Evolutionary conservation across 1,139 yeast genomes (phyloP).

Genomic region (Zygotorulaspora mrakii): DNA sequence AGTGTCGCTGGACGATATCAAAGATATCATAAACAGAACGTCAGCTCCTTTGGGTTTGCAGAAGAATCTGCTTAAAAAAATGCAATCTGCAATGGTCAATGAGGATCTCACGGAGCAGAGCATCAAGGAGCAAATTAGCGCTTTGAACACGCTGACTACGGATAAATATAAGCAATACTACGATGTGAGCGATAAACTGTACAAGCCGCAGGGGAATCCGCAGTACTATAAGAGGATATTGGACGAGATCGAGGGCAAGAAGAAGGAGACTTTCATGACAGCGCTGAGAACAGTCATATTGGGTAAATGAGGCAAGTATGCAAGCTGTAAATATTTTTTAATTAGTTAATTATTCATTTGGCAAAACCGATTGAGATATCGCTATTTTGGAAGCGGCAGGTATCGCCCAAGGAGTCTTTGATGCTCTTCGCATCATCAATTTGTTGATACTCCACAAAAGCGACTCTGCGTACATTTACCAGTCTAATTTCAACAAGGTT

Average conservation of each 20-base stretch:
- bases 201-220: slow-evolving; percentile 80
- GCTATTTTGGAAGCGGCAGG: slow-evolving; percentile 25
- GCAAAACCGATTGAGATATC: slow-evolving; percentile 30
- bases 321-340: slow-evolving; percentile 10
- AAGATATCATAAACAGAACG: slow-evolving; percentile 36
- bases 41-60: slow-evolving; percentile 36
- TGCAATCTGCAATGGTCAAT: slow-evolving; percentile 40
- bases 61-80: slow-evolving; percentile 36
- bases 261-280: slow-evolving; percentile 58
- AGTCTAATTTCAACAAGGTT: slow-evolving; percentile 52
- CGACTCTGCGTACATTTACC: slow-evolving; percentile 65
- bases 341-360: slow-evolving; percentile 11
- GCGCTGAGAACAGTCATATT: slow-evolving; percentile 68
- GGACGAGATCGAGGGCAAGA: slow-evolving; percentile 69
- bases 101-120: slow-evolving; percentile 47
- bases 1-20: slow-evolving; percentile 35
- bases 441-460: slow-evolving; percentile 72
- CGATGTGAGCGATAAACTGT: slow-evolving; percentile 59
- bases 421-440: slow-evolving; percentile 49
- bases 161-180: slow-evolving; percentile 64
- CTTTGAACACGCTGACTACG: slow-evolving; percentile 55
- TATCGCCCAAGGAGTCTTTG: slow-evolving; percentile 39
- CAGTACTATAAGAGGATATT: slow-evolving; percentile 67
- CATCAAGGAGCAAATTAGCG: slow-evolving; percentile 55
- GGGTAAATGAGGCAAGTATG: slow-evolving; percentile 48